Evolutionary conservation across 2,329 filamentous ascomycete genomes (phyloP), one percentile per base, ranked within the genome.

Genomic region (Diaporthe sp.): DNA sequence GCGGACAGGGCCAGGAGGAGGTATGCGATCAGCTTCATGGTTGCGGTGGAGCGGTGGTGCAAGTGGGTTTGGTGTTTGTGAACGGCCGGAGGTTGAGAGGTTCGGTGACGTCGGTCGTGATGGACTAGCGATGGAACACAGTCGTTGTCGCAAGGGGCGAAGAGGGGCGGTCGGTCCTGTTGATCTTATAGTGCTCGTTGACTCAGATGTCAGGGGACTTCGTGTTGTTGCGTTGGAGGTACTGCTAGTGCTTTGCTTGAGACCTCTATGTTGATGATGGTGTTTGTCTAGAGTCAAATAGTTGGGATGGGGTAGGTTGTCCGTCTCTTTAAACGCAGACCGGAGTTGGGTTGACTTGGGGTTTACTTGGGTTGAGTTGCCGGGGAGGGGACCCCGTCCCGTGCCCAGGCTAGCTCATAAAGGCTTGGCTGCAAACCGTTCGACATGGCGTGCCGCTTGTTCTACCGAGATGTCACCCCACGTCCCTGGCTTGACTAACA

Each of bases 11-110:
- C 83, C 72, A 91, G 84, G 77, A 90, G 82, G 79, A 93, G 80
- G 76, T 89, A 81, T 22, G 87, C 78, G 76, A 86, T 82, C 79
- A 92, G 85, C 85, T 90, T 94, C 94, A 96, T 97, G 74, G 77
- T 89, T 81, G 76, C 78, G 78, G 73, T 70, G 55, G 44, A 69
- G 46, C 62, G 22, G 68, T 62, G 55, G 51, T 51, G 53, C 31
- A 39, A 34, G 31, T 22, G 25, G 65, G 13, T n/a, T 25, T 74
- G 58, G 19, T 57, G 49, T 19, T 46, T 31, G 46, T 65, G 58
- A 22, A 55, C 22, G 44, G 22, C 25, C 39, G n/a, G 17, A 17
- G 34, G 42, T 31, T 28, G 59, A 34, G 59, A 53, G 49, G 42
- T 37, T n/a, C 49, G 19, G 46, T 42, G 71, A 65, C 46, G 57